Conservation (phyloP, 2,329 filamentous ascomycete species). For the Sarocladium brachiariae region DNA sequence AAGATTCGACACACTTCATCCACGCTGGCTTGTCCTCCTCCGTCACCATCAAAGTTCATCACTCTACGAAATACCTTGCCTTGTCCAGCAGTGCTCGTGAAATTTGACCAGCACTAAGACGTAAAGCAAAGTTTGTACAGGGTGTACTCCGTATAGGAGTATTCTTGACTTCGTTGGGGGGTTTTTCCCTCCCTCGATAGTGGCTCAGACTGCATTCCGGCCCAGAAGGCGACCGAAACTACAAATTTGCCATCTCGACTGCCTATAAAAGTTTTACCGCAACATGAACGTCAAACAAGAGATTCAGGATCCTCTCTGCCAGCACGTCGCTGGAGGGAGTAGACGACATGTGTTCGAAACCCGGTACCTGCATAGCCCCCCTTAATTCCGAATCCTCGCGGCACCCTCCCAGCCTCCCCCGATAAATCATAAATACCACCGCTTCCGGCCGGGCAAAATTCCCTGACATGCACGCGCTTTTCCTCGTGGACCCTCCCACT, state of each 20-base stretch:
- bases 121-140: not conserved
- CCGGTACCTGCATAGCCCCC: conserved; percentile 4
- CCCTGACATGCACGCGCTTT: conserved; percentile 41
- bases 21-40: no score
- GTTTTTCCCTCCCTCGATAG: no score
- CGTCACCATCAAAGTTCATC: not conserved
- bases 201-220: no score
- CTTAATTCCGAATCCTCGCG: conserved; percentile 2
- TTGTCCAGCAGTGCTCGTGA: no score
- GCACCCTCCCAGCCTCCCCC: conserved; percentile 26
- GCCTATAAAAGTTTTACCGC: no score
- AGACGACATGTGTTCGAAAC: not conserved
- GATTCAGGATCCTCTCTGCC: no score
- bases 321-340: not conserved
- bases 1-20: not conserved
- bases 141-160: not conserved
- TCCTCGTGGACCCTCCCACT: conserved; percentile 30
- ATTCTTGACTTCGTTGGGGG: not conserved
- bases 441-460: conserved; percentile 36
- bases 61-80: no score
- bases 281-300: no score
- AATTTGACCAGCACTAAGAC: no score
- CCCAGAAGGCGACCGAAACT: no score
- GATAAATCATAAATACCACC: conserved; percentile 41
- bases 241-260: no score